Conservation (phyloP, 345 rosid genomes). For the Sapria himalayana region DNA sequence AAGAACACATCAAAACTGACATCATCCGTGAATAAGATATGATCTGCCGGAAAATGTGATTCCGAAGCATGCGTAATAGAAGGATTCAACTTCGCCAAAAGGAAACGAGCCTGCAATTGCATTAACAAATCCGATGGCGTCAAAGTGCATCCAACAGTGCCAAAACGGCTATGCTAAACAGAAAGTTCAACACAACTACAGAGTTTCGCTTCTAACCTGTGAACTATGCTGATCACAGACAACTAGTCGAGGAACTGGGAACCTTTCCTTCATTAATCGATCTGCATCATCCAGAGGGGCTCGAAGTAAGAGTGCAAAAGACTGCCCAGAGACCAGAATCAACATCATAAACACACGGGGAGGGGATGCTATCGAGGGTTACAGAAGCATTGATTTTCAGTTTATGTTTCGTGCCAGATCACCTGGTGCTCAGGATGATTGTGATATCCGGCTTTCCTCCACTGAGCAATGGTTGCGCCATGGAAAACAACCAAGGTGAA, state of each 20-base stretch:
- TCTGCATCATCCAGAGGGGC: slow-evolving; percentile 51
- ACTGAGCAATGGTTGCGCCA: slow-evolving; percentile 81
- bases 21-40: slow-evolving; percentile 67
- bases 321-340: slow-evolving; percentile 18
- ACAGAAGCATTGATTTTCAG: too few species aligned
- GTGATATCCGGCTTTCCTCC: slow-evolving; percentile 93
- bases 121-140: not conserved
- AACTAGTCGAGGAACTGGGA: slow-evolving; percentile 82
- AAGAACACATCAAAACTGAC: slow-evolving; percentile 84
- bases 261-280: slow-evolving; percentile 56
- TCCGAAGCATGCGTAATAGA: slow-evolving; percentile 45
- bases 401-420: slow-evolving; percentile 5
- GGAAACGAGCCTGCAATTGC: slow-evolving; percentile 69
- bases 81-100: slow-evolving; percentile 80
- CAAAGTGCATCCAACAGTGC: not conserved
- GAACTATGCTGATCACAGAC: slow-evolving; percentile 93
- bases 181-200: too few species aligned
- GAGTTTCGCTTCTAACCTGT: slow-evolving; percentile 30
- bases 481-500: slow-evolving; percentile 77
- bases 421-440: slow-evolving; percentile 84
- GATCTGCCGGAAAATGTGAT: slow-evolving; percentile 26
- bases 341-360: too few species aligned
- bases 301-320: slow-evolving; percentile 57
- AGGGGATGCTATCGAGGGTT: too few species aligned
- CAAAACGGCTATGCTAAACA: too few species aligned